These are phyloP conservation scores for Escallonia herrerae DNA, from an alignment of 129 eudicot species.

Conservation along the genomic window DNA sequence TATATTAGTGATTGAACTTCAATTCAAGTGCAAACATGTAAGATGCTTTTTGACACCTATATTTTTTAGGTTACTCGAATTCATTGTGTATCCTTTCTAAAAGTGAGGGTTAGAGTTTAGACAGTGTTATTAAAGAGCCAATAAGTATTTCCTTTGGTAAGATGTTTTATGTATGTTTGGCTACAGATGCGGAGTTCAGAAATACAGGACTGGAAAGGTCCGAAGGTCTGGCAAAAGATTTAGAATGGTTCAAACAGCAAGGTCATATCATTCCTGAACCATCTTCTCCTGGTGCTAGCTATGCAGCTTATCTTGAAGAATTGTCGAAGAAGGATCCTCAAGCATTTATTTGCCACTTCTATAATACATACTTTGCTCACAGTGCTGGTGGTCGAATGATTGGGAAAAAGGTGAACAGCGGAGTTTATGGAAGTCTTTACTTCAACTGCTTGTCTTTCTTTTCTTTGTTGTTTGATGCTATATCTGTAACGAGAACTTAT, in stretches of 20 bases:
- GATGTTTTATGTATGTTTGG: background rate
- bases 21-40: too few relatives aligned
- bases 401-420: conserved; percentile 64
- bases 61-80: too few relatives aligned
- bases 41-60: too few relatives aligned
- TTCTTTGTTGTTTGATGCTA: background rate
- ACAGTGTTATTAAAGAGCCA: too few relatives aligned
- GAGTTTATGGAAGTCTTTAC: background rate
- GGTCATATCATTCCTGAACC: conserved; percentile 81
- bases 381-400: conserved; percentile 97
- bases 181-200: conserved; percentile 75
- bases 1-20: too few relatives aligned
- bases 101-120: too few relatives aligned
- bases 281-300: conserved; percentile 63
- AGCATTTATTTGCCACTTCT: conserved; percentile 91
- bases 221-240: conserved; percentile 53
- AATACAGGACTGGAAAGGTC: conserved; percentile 92
- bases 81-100: too few relatives aligned
- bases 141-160: too few relatives aligned
- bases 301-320: conserved; percentile 56
- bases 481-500: background rate
- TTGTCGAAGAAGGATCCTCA: conserved; percentile 79
- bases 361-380: conserved; percentile 89
- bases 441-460: background rate
- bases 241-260: conserved; percentile 86